These are phyloP conservation scores for Colletotrichum sojae DNA, from an alignment of 2,329 filamentous ascomycete species.

Conservation along the genomic window DNA sequence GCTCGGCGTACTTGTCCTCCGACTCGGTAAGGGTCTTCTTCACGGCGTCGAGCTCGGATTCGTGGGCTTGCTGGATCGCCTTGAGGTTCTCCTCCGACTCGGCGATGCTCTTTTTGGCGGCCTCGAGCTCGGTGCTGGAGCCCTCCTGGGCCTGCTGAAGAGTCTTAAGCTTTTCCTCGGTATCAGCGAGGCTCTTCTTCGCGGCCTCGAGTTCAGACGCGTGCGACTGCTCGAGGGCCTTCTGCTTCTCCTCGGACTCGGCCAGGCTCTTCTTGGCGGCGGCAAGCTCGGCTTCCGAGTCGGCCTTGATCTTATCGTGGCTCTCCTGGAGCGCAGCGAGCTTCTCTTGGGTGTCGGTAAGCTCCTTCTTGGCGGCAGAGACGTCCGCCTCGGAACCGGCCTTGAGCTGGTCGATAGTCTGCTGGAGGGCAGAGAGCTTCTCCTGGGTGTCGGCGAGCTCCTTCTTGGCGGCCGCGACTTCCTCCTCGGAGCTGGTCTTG, in stretches of 20 bases:
- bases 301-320: slow-evolving; percentile 46
- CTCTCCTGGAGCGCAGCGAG: slow-evolving; percentile 44
- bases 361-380: slow-evolving; percentile 48
- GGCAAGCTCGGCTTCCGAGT: slow-evolving; percentile 46
- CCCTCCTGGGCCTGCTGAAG: slow-evolving; percentile 38
- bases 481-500: slow-evolving; percentile 51
- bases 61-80: slow-evolving; percentile 37
- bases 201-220: slow-evolving; percentile 45
- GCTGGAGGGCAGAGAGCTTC: slow-evolving; percentile 43
- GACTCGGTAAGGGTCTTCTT: slow-evolving; percentile 40
- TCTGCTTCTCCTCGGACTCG: slow-evolving; percentile 44
- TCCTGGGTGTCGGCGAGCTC: slow-evolving; percentile 47
- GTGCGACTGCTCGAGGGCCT: slow-evolving; percentile 42
- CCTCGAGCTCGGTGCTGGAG: slow-evolving; percentile 21
- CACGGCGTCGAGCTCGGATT: slow-evolving; percentile 31
- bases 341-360: slow-evolving; percentile 43
- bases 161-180: slow-evolving; percentile 47
- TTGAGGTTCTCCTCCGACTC: slow-evolving; percentile 49
- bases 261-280: slow-evolving; percentile 40
- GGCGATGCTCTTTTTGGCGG: slow-evolving; percentile 48
- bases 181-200: slow-evolving; percentile 50
- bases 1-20: slow-evolving; percentile 43
- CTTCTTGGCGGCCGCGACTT: slow-evolving; percentile 49
- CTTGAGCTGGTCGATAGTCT: slow-evolving; percentile 43
- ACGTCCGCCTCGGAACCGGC: slow-evolving; percentile 48